A percentile compares a stretch with the other conserved stretches of the same genome.
These are phyloP conservation scores for Spirogloea muscicola DNA, from an alignment of 139 green algal species.

Conservation along the genomic window DNA sequence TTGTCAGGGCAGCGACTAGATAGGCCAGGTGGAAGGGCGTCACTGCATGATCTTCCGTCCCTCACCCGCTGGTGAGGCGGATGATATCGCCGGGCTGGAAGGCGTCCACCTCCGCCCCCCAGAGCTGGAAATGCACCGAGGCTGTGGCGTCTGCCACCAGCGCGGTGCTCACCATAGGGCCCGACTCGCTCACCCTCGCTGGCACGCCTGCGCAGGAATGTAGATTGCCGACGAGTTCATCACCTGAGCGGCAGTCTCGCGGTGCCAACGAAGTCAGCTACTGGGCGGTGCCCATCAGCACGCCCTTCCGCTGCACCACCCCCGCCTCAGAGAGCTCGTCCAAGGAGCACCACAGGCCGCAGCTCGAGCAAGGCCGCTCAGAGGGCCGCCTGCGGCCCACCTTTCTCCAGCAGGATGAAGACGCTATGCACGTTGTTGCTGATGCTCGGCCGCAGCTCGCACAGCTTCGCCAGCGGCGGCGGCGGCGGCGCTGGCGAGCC, in stretches of 20 bases:
- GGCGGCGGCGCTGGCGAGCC: neutral
- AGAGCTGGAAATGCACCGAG: constrained; percentile 34
- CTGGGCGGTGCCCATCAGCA: too few species aligned
- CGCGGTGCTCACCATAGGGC: constrained; percentile 14
- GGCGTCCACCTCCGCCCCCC: constrained; percentile 27
- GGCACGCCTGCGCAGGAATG: neutral
- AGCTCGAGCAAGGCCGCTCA: neutral
- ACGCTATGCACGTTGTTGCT: constrained; percentile 19
- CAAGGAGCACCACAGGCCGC: constrained; percentile 1
- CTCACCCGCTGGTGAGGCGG: constrained; percentile 36
- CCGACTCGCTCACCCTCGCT: constrained; percentile 4
- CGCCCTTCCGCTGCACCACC: too few species aligned
- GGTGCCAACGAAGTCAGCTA: too few species aligned
- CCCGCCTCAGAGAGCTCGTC: too few species aligned
- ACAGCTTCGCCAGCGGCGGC: constrained; percentile 6
- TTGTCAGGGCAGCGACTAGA: too few species aligned
- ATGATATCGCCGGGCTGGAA: constrained; percentile 37
- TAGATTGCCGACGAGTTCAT: too few species aligned
- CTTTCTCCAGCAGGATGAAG: constrained; percentile 36
- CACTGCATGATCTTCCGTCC: too few species aligned
- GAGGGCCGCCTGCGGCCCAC: constrained; percentile 1
- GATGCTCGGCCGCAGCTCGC: constrained; percentile 10
- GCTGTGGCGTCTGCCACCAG: constrained; percentile 25
- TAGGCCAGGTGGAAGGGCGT: too few species aligned
- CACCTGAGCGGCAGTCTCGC: too few species aligned